Conservation (phyloP, 2,329 filamentous ascomycete species). For the Talaromyces sp. region DNA sequence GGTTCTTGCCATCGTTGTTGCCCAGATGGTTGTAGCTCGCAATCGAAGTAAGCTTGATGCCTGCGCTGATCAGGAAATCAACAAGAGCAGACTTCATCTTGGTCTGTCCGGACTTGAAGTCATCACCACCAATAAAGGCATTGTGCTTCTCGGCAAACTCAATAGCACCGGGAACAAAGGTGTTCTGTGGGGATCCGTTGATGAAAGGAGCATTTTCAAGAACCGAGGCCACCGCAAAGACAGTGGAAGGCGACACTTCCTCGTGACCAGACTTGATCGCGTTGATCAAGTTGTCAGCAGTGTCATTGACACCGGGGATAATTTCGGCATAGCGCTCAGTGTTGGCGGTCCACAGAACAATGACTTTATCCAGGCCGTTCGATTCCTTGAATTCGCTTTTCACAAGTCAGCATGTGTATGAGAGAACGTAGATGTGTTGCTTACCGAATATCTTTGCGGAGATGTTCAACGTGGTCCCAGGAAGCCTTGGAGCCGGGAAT, state of each 20-base stretch:
- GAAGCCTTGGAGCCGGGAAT: slow-evolving; percentile 78
- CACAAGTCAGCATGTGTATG: not conserved
- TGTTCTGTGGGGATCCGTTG: slow-evolving; percentile 99
- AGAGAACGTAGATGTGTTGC: slow-evolving; percentile 18
- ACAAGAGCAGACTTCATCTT: slow-evolving; percentile 99
- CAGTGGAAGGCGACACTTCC: slow-evolving; percentile 89
- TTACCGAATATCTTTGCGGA: slow-evolving; percentile 85
- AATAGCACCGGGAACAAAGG: slow-evolving; percentile 90
- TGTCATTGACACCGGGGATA: slow-evolving; percentile 86
- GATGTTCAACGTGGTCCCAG: slow-evolving; percentile 82
- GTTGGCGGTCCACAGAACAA: slow-evolving; percentile 98
- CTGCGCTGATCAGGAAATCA: slow-evolving; percentile 96
- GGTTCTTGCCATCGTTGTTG: slow-evolving; percentile 99
- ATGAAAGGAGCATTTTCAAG: slow-evolving; percentile 90
- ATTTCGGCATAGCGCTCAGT: slow-evolving; percentile 95
- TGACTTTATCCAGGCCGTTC: slow-evolving; percentile 86
- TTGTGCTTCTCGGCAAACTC: slow-evolving; percentile 80
- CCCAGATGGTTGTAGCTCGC: slow-evolving; percentile 98
- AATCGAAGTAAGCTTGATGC: slow-evolving; percentile 98
- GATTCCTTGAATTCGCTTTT: slow-evolving; percentile 77
- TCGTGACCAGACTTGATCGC: slow-evolving; percentile 81
- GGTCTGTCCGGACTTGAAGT: slow-evolving; percentile 99
- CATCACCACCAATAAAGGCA: slow-evolving; percentile 92
- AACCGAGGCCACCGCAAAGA: slow-evolving; percentile 93
- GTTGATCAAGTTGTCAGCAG: slow-evolving; percentile 85